Conservation (phyloP, 345 rosid genomes). For the Salix caprea region DNA sequence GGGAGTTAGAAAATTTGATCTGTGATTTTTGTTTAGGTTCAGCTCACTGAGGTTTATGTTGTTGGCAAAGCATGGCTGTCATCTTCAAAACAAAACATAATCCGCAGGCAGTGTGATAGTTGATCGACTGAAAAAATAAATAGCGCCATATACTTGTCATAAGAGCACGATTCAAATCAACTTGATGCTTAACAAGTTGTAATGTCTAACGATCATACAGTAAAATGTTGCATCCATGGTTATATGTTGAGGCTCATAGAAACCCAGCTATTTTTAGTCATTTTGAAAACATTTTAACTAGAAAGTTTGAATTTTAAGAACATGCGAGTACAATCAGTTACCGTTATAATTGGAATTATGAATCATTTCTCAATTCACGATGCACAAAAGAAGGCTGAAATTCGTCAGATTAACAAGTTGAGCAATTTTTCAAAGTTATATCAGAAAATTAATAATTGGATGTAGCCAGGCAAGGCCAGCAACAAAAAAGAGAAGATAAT, state of each 20-base stretch:
- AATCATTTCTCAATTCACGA: too few species aligned
- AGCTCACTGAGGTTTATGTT: not conserved
- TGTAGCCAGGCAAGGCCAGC: too few species aligned
- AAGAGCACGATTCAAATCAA: not conserved
- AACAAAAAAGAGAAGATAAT: too few species aligned
- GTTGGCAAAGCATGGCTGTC: not conserved
- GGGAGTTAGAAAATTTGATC: not conserved
- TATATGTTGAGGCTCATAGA: not conserved
- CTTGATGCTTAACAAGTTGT: not conserved
- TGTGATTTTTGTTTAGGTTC: not conserved
- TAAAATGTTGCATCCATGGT: not conserved
- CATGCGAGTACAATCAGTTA: not conserved
- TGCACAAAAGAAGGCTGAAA: too few species aligned
- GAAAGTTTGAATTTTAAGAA: not conserved
- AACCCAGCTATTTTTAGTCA: not conserved
- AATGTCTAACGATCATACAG: not conserved
- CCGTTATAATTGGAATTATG: too few species aligned
- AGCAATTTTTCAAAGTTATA: too few species aligned
- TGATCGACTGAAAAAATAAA: not conserved
- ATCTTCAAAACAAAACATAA: not conserved
- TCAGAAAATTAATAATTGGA: too few species aligned
- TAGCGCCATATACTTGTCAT: not conserved
- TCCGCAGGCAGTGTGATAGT: not conserved
- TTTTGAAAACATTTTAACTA: not conserved
- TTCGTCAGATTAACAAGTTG: too few species aligned